phyloP scores from a whole-genome alignment of 2,329 filamentous ascomycete genomes.

The Clonostachys solani region DNA sequence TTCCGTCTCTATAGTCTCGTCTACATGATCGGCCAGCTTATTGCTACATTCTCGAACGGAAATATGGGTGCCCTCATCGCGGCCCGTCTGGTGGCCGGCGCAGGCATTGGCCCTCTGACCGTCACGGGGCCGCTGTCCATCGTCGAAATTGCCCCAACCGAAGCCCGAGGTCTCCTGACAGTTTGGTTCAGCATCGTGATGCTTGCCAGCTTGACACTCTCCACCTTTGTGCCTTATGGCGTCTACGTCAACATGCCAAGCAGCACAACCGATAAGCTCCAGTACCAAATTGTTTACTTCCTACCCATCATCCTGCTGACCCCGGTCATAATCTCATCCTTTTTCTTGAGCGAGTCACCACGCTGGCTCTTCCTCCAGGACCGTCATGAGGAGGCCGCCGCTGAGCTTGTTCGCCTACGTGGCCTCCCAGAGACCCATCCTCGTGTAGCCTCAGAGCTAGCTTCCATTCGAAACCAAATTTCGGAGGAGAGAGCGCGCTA shows the following conservation, averaged over 20 bases:
- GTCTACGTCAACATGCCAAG: slow-evolving; percentile 17
- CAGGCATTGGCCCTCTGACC: slow-evolving; percentile 30
- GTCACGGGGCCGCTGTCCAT: slow-evolving; percentile 30
- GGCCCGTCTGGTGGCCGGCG: slow-evolving; percentile 26
- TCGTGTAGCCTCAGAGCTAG: slow-evolving; percentile 10
- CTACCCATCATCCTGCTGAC: slow-evolving; percentile 16
- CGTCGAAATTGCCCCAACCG: slow-evolving; percentile 30
- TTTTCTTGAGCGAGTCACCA: slow-evolving; percentile 23
- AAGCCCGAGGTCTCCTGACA: slow-evolving; percentile 29
- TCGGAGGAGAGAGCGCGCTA: slow-evolving; percentile 1
- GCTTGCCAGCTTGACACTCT: slow-evolving; percentile 20
- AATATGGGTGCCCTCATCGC: slow-evolving; percentile 23
- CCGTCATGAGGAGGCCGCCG: slow-evolving; percentile 16
- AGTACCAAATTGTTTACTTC: slow-evolving; percentile 20
- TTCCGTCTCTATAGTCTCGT: slow-evolving; percentile 27
- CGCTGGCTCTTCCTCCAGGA: slow-evolving; percentile 26
- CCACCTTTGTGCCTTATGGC: slow-evolving; percentile 26
- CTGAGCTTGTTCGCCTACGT: slow-evolving; percentile 11
- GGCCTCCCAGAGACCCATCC: slow-evolving; percentile 14
- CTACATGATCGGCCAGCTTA: slow-evolving; percentile 25
- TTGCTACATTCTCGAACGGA: slow-evolving; percentile 17
- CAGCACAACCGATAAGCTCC: slow-evolving; percentile 10
- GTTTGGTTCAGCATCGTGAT: slow-evolving; percentile 31
- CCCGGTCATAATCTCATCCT: slow-evolving; percentile 15
- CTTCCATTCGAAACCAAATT: slow-evolving; percentile 14